Percentiles rank a stretch among this genome's conserved stretches.
These are phyloP conservation scores for Hansfordia pulvinata DNA, from an alignment of 2,329 filamentous ascomycete genomes.

Conservation along the genomic window DNA sequence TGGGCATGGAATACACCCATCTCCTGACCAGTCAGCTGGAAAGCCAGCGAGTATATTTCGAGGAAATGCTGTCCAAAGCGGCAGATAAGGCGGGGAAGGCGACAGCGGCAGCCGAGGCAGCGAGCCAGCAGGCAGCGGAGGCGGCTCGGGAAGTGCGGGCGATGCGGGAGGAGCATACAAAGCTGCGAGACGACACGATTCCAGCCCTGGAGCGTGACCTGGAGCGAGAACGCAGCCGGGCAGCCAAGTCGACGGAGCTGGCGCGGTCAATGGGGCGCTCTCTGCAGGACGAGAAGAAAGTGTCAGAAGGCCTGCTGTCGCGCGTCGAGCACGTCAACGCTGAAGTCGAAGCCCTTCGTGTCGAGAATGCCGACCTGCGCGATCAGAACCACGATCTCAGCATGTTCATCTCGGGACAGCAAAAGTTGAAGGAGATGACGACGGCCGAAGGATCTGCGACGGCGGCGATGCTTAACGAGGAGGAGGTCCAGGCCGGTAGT, in stretches of 20 bases:
- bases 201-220: conserved; percentile 60
- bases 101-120: conserved; percentile 49
- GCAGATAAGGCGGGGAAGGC: conserved; percentile 80
- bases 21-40: conserved; percentile 87
- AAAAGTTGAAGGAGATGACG: conserved; percentile 63
- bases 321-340: conserved; percentile 63
- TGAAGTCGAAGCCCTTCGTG: conserved; percentile 42
- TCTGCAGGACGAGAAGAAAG: conserved; percentile 74
- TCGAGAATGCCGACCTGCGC: conserved; percentile 58
- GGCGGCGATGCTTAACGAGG: conserved; percentile 44
- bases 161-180: conserved; percentile 39
- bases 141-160: conserved; percentile 33
- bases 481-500: conserved; percentile 63
- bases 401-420: conserved; percentile 76
- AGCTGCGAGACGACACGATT: conserved; percentile 41
- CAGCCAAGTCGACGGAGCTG: conserved; percentile 59
- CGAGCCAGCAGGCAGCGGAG: conserved; percentile 33
- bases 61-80: conserved; percentile 79
- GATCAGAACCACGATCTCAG: conserved; percentile 79
- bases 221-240: conserved; percentile 52
- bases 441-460: conserved; percentile 43
- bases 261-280: conserved; percentile 63
- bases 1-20: conserved; percentile 89
- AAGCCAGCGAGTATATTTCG: conserved; percentile 84
- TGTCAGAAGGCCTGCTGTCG: conserved; percentile 68